These are phyloP conservation scores for Candida hispaniensis DNA, from an alignment of 805 yeast genomes.

Conservation along the genomic window DNA sequence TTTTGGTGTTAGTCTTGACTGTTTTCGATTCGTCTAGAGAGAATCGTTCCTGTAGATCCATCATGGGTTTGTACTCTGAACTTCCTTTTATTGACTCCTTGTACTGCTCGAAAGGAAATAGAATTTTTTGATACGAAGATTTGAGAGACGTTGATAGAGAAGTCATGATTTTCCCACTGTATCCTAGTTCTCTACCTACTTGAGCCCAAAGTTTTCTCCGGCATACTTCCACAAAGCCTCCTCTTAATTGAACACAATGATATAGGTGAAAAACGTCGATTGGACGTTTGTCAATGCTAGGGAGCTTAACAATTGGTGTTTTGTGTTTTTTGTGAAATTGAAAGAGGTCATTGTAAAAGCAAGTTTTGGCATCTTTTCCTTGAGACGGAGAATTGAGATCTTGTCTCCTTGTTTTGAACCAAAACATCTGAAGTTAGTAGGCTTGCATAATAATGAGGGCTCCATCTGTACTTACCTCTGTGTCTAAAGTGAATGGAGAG, in stretches of 20 bases:
- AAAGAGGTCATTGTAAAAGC: constrained; percentile 40
- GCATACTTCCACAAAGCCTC: constrained; percentile 59
- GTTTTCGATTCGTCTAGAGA: too few relatives aligned
- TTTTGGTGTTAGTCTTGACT: too few relatives aligned
- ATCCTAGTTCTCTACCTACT: constrained; percentile 71
- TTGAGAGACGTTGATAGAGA: constrained; percentile 59
- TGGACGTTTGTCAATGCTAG: constrained; percentile 55
- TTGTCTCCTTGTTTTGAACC: constrained; percentile 44
- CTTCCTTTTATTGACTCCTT: constrained; percentile 10
- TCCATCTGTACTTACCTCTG: constrained; percentile 27
- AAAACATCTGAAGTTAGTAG: constrained; percentile 20
- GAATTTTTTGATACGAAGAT: constrained; percentile 42
- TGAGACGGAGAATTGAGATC: constrained; percentile 36
- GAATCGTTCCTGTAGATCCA: constrained; percentile 2
- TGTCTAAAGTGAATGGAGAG: constrained; percentile 33
- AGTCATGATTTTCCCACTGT: constrained; percentile 59
- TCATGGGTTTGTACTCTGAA: constrained; percentile 8
- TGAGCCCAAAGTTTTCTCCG: constrained; percentile 68
- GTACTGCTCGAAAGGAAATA: constrained; percentile 25
- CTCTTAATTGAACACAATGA: constrained; percentile 48
- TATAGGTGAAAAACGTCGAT: constrained; percentile 53
- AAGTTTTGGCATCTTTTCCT: constrained; percentile 34
- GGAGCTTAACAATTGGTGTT: constrained; percentile 36
- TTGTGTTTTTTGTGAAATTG: constrained; percentile 33
- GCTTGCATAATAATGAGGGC: background rate